These are phyloP conservation scores for Juglanconis sp. DNA, from an alignment of 2,329 filamentous ascomycete species.

Conservation along the genomic window DNA sequence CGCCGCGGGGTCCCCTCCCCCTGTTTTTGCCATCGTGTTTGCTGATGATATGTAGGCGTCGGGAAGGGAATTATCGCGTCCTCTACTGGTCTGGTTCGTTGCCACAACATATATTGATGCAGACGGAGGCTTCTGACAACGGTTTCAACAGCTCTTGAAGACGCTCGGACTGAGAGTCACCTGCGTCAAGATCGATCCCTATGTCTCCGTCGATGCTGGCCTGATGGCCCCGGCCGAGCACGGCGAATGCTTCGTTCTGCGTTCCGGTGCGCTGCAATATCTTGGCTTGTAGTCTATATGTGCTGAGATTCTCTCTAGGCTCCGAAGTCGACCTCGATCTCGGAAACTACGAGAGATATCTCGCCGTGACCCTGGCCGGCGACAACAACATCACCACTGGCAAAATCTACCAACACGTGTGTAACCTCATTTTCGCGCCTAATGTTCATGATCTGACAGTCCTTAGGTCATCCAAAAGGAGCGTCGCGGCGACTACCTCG, in stretches of 20 bases:
- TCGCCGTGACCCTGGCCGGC: constrained; percentile 74
- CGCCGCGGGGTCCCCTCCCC: not conserved
- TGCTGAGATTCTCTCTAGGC: constrained; percentile 12
- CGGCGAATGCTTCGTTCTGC: constrained; percentile 84
- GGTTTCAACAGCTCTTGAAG: constrained; percentile 61
- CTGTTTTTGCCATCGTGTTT: not conserved
- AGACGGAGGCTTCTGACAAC: constrained; percentile 7
- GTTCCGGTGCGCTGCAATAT: constrained; percentile 26
- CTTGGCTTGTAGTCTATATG: not conserved
- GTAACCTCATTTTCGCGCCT: constrained; percentile 48
- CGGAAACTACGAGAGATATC: constrained; percentile 64
- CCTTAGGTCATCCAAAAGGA: constrained; percentile 49
- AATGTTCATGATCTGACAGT: constrained; percentile 1
- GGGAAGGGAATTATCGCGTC: constrained; percentile 20
- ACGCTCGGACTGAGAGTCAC: constrained; percentile 73
- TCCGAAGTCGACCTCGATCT: constrained; percentile 49
- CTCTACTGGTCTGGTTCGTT: constrained; percentile 16
- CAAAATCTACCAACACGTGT: constrained; percentile 90
- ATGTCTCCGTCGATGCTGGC: constrained; percentile 38
- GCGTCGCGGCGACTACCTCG: constrained; percentile 71
- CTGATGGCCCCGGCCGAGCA: constrained; percentile 50
- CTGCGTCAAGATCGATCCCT: constrained; percentile 52
- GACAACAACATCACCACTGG: constrained; percentile 98
- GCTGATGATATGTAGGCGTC: constrained; percentile 16
- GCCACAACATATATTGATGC: not conserved